These are phyloP conservation scores for Puccinellia tenuiflora DNA, from an alignment of 176 grass and related monocot genomes.

Conservation along the genomic window DNA sequence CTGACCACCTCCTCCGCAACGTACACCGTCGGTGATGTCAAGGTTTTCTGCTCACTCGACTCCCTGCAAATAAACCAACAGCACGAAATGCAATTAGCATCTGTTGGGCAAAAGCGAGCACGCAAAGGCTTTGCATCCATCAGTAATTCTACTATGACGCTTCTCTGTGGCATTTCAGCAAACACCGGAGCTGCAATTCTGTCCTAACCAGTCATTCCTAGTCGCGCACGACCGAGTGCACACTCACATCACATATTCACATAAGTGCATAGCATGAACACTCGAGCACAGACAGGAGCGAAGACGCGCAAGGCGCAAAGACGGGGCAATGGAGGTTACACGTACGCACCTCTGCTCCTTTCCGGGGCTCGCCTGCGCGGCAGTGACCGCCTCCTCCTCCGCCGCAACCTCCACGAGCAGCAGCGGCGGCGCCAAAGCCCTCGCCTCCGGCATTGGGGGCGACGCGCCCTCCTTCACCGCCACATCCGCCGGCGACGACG, in stretches of 20 bases:
- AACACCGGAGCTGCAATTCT: neutral
- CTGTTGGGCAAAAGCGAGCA: neutral
- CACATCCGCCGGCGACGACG: neutral
- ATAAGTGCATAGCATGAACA: neutral
- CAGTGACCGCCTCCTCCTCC: neutral
- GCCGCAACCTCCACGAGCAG: neutral
- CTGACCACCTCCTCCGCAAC: neutral
- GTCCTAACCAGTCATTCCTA: neutral
- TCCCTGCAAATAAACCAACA: neutral
- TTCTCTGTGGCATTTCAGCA: neutral
- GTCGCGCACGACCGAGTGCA: neutral
- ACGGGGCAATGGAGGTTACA: neutral
- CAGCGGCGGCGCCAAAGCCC: neutral
- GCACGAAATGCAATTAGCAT: neutral
- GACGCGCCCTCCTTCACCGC: neutral
- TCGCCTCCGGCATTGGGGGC: neutral
- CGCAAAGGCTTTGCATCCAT: neutral
- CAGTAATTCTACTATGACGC: neutral
- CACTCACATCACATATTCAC: no score
- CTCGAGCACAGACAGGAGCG: neutral
- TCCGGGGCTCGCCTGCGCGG: neutral
- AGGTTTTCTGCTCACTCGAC: neutral
- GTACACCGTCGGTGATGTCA: neutral
- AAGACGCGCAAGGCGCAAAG: neutral
- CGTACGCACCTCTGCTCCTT: constrained; percentile 28